Conservation (phyloP, 2,329 filamentous ascomycete genomes). For the Apiospora sp. region DNA sequence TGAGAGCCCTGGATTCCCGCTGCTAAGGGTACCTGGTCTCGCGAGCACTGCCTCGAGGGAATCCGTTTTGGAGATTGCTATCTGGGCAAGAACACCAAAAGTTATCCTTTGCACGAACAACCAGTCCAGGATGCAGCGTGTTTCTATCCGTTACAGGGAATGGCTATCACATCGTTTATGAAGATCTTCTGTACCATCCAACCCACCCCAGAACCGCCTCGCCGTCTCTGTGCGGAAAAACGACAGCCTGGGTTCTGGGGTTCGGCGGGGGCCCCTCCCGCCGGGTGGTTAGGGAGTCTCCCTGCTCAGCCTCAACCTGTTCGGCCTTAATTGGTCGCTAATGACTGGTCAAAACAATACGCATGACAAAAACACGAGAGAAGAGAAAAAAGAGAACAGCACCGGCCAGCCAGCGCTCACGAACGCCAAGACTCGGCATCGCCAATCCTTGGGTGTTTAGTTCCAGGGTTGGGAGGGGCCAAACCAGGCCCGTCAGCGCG, state of each 20-base stretch:
- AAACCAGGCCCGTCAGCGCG: slow-evolving; percentile 9
- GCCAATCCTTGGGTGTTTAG: slow-evolving; percentile 7
- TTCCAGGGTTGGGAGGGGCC: slow-evolving; percentile 13
- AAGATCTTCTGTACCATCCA: slow-evolving; percentile 5
- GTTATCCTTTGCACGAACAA: not conserved
- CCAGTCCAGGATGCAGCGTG: not conserved
- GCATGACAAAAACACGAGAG: slow-evolving; percentile 5
- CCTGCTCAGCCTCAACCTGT: slow-evolving; percentile 15
- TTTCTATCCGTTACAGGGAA: not conserved
- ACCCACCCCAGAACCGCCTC: not conserved
- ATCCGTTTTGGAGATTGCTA: slow-evolving; percentile 10
- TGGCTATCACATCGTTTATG: not conserved
- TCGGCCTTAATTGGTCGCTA: slow-evolving; percentile 17
- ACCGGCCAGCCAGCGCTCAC: not conserved
- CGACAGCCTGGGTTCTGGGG: slow-evolving; percentile 7
- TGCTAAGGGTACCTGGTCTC: not conserved
- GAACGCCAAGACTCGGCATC: slow-evolving; percentile 11
- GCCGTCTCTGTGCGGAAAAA: not conserved
- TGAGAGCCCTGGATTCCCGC: not conserved
- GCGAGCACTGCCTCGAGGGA: slow-evolving; percentile 1
- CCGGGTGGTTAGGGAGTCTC: not conserved
- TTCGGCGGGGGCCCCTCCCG: slow-evolving; percentile 10
- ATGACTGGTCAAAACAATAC: slow-evolving; percentile 15
- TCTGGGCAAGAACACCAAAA: slow-evolving; percentile 3
- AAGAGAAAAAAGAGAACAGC: not conserved